A percentile compares a stretch with the other conserved stretches of the same genome.
Conservation (phyloP, 371 early-diverging fungal genomes). For the Mucor ambiguus region DNA sequence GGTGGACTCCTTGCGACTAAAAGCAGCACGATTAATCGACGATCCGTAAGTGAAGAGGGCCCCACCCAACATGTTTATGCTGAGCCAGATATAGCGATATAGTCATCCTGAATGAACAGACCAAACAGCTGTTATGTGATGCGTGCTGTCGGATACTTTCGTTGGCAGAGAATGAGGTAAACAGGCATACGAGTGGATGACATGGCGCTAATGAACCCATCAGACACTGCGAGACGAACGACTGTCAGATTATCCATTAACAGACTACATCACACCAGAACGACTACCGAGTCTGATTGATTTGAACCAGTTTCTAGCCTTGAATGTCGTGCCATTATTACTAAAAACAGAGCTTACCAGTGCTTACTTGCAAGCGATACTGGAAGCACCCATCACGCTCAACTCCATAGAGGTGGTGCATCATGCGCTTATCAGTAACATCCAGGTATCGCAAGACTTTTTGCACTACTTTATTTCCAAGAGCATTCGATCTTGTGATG, state of each 20-base stretch:
- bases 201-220: not conserved
- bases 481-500: conserved; percentile 67
- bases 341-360: conserved; percentile 9
- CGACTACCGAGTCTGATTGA: conserved; percentile 35
- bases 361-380: conserved; percentile 34
- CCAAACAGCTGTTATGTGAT: conserved; percentile 14
- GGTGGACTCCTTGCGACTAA: conserved; percentile 17
- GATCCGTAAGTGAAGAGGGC: conserved; percentile 33
- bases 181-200: not conserved
- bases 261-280: conserved; percentile 19
- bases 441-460: conserved; percentile 54
- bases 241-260: conserved; percentile 13
- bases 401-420: conserved; percentile 70
- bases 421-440: conserved; percentile 46
- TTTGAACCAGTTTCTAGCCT: conserved; percentile 40
- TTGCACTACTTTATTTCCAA: conserved; percentile 67
- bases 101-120: conserved; percentile 11
- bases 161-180: conserved; percentile 46
- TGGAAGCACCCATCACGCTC: conserved; percentile 28
- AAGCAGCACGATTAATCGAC: conserved; percentile 33
- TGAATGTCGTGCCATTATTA: conserved; percentile 32
- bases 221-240: conserved; percentile 22
- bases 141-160: conserved; percentile 36
- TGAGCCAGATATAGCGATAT: conserved; percentile 9
- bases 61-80: not conserved